These are phyloP conservation scores for Paraleonurus japonicus DNA, from an alignment of 257 asterid genomes.

Conservation along the genomic window DNA sequence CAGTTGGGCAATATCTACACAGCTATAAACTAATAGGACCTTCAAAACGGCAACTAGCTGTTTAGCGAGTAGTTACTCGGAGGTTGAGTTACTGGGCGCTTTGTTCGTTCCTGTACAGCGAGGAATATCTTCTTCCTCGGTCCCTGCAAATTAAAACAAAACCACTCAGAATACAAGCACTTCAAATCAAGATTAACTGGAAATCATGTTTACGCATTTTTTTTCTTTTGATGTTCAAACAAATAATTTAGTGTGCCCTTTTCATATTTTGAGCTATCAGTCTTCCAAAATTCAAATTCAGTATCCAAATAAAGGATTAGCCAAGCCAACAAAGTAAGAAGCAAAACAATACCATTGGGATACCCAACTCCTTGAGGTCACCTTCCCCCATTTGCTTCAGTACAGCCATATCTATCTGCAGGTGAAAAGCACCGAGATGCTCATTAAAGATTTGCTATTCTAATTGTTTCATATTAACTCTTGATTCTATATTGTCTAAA, in stretches of 20 bases:
- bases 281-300: not conserved
- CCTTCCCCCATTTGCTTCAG: conserved; percentile 72
- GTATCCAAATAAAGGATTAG: not conserved
- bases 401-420: conserved; percentile 72
- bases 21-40: not conserved
- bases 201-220: not conserved
- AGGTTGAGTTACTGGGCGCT: conserved; percentile 29
- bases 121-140: conserved; percentile 74
- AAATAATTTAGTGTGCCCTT: no score
- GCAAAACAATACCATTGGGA: conserved; percentile 58
- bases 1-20: not conserved
- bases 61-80: conserved; percentile 19
- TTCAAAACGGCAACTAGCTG: conserved; percentile 9
- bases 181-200: not conserved
- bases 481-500: not conserved
- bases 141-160: conserved; percentile 44
- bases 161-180: not conserved
- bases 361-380: conserved; percentile 73
- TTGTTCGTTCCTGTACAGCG: conserved; percentile 40
- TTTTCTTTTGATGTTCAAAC: not conserved
- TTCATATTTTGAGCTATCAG: not conserved
- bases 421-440: conserved; percentile 3
- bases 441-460: not conserved
- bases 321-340: not conserved
- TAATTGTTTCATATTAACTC: not conserved